Conservation (phyloP, 257 asterid species). For the Solanum virginianum region DNA sequence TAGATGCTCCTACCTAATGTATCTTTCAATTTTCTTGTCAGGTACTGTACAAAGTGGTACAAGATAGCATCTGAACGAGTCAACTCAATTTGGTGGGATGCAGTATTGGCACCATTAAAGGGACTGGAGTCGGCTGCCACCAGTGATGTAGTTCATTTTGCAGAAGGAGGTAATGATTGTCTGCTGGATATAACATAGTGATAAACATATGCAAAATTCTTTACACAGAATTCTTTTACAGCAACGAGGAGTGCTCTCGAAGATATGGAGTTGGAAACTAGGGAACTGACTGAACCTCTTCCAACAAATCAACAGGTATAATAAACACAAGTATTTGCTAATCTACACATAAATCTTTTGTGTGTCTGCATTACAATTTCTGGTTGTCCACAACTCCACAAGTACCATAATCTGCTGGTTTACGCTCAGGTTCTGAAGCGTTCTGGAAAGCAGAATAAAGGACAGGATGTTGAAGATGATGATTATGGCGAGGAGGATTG, state of each 20-base stretch:
- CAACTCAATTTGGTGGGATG: constrained; percentile 74
- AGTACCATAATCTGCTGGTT: background rate
- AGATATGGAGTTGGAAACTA: constrained; percentile 91
- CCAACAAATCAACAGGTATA: constrained; percentile 93
- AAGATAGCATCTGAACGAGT: constrained; percentile 68
- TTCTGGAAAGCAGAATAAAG: constrained; percentile 39
- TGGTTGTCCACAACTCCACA: background rate
- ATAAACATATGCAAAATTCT: constrained; percentile 2
- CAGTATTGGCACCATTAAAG: constrained; percentile 66
- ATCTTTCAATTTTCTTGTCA: constrained; percentile 11
- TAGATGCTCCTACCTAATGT: background rate
- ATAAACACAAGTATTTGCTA: background rate
- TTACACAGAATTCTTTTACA: constrained; percentile 5
- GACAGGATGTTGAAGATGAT: constrained; percentile 34
- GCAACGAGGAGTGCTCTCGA: constrained; percentile 56
- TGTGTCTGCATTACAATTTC: background rate
- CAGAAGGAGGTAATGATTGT: constrained; percentile 11
- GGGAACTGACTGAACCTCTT: constrained; percentile 94
- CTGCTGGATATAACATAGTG: constrained; percentile 3
- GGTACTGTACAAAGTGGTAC: constrained; percentile 92
- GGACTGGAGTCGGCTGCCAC: constrained; percentile 69
- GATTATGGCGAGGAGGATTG: constrained; percentile 23
- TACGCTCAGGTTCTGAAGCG: constrained; percentile 49
- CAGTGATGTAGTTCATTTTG: constrained; percentile 27
- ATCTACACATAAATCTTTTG: background rate